phyloP scores from a whole-genome alignment of 2,329 filamentous ascomycete species.

The Fusarium drepaniforme region DNA sequence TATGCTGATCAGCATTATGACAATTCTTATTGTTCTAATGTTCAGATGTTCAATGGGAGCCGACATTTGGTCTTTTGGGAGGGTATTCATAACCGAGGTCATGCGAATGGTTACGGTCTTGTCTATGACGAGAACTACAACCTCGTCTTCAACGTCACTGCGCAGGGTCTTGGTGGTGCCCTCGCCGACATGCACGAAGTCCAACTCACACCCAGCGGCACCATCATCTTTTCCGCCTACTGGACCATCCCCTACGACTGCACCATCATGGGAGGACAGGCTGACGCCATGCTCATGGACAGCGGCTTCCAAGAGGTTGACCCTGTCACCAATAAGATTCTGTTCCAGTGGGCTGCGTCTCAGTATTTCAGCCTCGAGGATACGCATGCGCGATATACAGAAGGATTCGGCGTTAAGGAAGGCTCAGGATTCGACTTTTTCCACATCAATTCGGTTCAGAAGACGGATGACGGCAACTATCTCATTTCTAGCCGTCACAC shows the following conservation, averaged over 20 bases:
- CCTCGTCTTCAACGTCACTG: constrained; percentile 53
- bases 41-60: constrained; percentile 47
- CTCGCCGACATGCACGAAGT: constrained; percentile 58
- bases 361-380: constrained; percentile 46
- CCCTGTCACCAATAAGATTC: constrained; percentile 49
- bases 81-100: constrained; percentile 40
- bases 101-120: constrained; percentile 47
- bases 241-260: constrained; percentile 49
- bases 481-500: constrained; percentile 52
- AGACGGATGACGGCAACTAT: constrained; percentile 51
- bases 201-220: constrained; percentile 54
- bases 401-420: constrained; percentile 45
- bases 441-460: constrained; percentile 52
- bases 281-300: constrained; percentile 48
- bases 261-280: constrained; percentile 47
- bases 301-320: constrained; percentile 56
- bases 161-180: constrained; percentile 49
- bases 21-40: constrained; percentile 42
- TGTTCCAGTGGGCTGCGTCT: constrained; percentile 54
- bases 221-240: constrained; percentile 58
- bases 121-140: constrained; percentile 52
- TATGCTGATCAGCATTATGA: constrained; percentile 52
- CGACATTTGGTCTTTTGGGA: constrained; percentile 54
- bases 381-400: constrained; percentile 44
- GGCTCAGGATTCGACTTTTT: constrained; percentile 52